Evolutionary conservation across 2,329 filamentous ascomycete genomes (phyloP), one percentile per base, ranked within the genome.

Genomic region (Scedosporium apiospermum): DNA sequence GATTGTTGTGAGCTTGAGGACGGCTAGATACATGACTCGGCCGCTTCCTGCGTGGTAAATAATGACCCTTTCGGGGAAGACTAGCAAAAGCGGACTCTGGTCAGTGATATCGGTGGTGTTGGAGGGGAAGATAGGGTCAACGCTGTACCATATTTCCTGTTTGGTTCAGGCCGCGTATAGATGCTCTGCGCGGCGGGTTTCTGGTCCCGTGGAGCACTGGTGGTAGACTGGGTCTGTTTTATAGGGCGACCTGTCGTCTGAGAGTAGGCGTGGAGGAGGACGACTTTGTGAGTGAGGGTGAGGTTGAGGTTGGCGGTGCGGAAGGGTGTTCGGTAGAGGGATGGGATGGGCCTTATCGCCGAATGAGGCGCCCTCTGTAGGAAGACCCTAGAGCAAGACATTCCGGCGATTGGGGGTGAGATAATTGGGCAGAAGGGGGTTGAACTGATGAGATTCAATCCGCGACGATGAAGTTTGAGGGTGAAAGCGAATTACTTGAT

Each of bases 21-120:
- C 83, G 58, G 88, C 89, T 57, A 93, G 75, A 66, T 89, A 87
- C 6, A 86, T 83, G 34, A 83, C 88, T 63, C 84, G 81, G 7
- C 81, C 80, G 0, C 84, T 88, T 61, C 90, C 89, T 61, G 86
- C 86, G 74, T 92, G 88, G 73, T 90, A 96, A 65, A 96, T 82
- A 67, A 91, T 80, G 30, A 93, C 70, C 14, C 77, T 77, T 65
- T 84, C 80, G 0, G 85, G 84, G 64, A 82, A 81, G 41, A 74
- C 80, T 84, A 38, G 23, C 18, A 23, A 4, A 4, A n/a, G 30
- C 30, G 30, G 30, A 34, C 30, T 49, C 9, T 49, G 14, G 44
- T 49, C 44, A 49, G 44, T 49, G 16, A n/a, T 49, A 49, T 2
- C 12, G 16, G 21, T 2, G 21, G 16, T 6, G 2, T 49, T 49